Evolutionary conservation across 2,329 filamentous ascomycete species (phyloP).

Genomic region (Venturia asperata): DNA sequence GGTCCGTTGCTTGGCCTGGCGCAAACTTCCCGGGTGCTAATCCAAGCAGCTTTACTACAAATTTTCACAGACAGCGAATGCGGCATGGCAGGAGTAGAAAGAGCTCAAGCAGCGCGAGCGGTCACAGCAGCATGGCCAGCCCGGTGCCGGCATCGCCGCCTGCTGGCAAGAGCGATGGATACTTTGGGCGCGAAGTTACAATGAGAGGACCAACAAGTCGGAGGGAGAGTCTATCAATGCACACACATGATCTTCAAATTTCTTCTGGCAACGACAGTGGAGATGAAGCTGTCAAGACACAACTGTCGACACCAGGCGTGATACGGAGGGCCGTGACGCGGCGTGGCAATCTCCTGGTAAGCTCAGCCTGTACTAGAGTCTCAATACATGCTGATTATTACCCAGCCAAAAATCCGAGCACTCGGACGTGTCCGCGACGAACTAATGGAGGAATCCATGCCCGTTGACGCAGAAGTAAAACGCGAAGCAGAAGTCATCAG

Average conservation of each 20-base stretch:
- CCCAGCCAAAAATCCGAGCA: conserved; percentile 86
- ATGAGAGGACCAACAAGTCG: conserved; percentile 50
- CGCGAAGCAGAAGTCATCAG: conserved; percentile 93
- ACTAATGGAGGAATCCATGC: conserved; percentile 78
- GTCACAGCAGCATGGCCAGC: conserved; percentile 59
- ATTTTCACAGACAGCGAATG: conserved; percentile 60
- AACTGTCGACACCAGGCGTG: conserved; percentile 58
- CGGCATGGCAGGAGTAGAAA: conserved; percentile 55
- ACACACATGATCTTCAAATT: conserved; percentile 81
- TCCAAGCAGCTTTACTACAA: conserved; percentile 43
- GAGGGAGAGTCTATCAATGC: conserved; percentile 82
- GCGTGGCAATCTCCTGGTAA: conserved; percentile 78
- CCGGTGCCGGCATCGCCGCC: conserved; percentile 69
- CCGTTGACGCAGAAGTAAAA: conserved; percentile 79
- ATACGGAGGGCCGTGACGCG: conserved; percentile 77
- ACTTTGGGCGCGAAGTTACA: conserved; percentile 47
- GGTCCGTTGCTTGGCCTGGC: conserved; percentile 61
- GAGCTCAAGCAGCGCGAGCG: conserved; percentile 64
- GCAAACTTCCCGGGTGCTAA: conserved; percentile 49
- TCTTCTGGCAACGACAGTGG: conserved; percentile 72
- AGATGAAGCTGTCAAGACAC: conserved; percentile 51
- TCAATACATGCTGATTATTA: conserved; percentile 22
- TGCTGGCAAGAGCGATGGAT: conserved; percentile 49
- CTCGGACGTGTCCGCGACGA: conserved; percentile 91
- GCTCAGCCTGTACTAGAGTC: conserved; percentile 28